A percentile compares a stretch with the other conserved stretches of the same genome.
Conservation (phyloP, 129 eudicot species). For the Gnaphalium uliginosum region DNA sequence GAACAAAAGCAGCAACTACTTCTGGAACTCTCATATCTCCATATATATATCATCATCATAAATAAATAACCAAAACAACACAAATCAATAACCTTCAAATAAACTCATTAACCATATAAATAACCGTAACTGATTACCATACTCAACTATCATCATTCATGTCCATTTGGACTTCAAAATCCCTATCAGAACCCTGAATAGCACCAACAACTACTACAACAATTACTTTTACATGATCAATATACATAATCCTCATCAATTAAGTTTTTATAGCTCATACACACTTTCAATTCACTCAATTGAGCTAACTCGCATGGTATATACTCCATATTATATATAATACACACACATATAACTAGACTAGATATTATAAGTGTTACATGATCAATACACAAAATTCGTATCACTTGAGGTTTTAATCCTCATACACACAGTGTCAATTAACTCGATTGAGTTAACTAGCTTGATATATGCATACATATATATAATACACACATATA, state of each 20-base stretch:
- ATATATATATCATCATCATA: neutral
- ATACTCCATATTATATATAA: neutral
- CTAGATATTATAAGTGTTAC: neutral
- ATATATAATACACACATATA: neutral
- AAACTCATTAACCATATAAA: neutral
- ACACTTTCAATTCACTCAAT: neutral
- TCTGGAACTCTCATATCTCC: conserved; percentile 42
- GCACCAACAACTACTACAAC: neutral
- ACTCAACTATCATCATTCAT: conserved; percentile 1
- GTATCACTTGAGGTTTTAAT: neutral
- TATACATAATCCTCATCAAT: conserved; percentile 1
- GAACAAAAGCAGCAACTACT: conserved; percentile 35
- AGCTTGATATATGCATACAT: neutral
- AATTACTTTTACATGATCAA: conserved; percentile 2
- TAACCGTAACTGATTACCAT: neutral
- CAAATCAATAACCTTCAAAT: conserved; percentile 25
- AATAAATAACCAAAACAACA: conserved; percentile 19
- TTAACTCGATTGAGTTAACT: neutral
- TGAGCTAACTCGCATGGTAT: neutral
- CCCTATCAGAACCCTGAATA: neutral
- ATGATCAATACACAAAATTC: neutral
- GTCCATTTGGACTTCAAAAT: conserved; percentile 12
- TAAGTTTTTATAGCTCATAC: conserved; percentile 17
- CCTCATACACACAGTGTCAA: neutral
- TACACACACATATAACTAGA: neutral